Evolutionary conservation across 306 rosid genomes (phyloP).

Genomic region (Inga leiocalycina): DNA sequence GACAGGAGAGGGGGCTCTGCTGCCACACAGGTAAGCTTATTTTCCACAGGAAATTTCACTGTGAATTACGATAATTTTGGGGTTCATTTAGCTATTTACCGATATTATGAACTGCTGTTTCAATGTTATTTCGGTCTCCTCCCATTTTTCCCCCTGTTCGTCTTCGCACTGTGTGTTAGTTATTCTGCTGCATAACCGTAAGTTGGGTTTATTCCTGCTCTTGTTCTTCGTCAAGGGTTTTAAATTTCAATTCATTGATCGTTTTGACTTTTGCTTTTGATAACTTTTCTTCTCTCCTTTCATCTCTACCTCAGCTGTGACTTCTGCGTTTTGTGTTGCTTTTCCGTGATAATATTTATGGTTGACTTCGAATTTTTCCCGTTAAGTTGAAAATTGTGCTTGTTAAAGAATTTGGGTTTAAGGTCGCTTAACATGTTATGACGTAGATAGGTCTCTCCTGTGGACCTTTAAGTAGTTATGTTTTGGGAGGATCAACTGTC

Average conservation of each 20-base stretch:
- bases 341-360: not conserved
- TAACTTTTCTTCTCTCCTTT: not conserved
- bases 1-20: conserved; percentile 37
- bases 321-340: not conserved
- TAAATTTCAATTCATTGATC: conserved; percentile 23
- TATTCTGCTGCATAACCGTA: conserved; percentile 35
- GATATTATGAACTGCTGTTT: conserved; percentile 19
- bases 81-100: conserved; percentile 14
- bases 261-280: conserved; percentile 12
- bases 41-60: conserved; percentile 32
- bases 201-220: conserved; percentile 21
- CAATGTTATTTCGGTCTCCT: not conserved
- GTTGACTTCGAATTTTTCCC: not conserved
- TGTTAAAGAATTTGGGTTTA: not conserved
- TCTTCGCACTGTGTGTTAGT: conserved; percentile 36
- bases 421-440: not conserved
- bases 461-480: not conserved
- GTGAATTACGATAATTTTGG: conserved; percentile 15
- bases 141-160: not conserved
- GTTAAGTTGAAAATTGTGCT: not conserved
- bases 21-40: conserved; percentile 49
- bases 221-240: conserved; percentile 9
- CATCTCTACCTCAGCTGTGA: conserved; percentile 11
- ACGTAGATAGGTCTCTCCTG: not conserved
- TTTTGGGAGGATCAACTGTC: not conserved